Base-by-base conservation (phyloP, 2,329 filamentous ascomycete species). In the Talaromyces funiculosus region DNA sequence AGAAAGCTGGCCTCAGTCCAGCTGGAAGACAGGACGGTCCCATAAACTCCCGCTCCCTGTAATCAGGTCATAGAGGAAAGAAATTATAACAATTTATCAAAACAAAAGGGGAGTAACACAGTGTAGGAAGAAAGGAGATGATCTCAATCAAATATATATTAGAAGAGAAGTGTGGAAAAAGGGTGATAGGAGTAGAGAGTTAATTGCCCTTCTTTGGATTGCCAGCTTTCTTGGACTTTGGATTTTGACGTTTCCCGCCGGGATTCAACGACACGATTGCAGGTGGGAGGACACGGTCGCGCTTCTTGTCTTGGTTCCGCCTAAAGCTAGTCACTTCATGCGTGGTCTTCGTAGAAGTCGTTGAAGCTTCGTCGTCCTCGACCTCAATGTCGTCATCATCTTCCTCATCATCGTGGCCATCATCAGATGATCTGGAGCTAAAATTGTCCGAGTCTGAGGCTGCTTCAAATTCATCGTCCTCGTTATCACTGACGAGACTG, bases 401-500 rank as follows among this genome's bases (percentile, higher is more conserved):
- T 53, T 77, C 75, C 20, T 77, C 71, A 18, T 76, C 71, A 24
- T 84, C 84, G n/a, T 86, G 86, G 38, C 83, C 76, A 16, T 74
- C 74, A 38, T 77, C 76, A 3, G 77, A 80, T 4, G 78, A 78
- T 53, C 72, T 73, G 1, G 77, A 73, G 14, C 71, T 73, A 26
- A 85, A 85, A 4, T 85, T 87, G 45, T 80, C 79, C 0, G 84
- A 88, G 49, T 88, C 85, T 1, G 87, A 90, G 59, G 88, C 75
- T 14, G 70, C 86, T 66, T 89, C 88, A 68, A 89, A 90, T 70
- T 91, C 89, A 69, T 91, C 88, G 9, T 62, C 61, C 14, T 62
- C 61, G 20, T 60, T 49, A 73, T 92, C 89, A 74, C 88, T 90
- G 69, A 92, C 88, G 53, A 92, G 81, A 67, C 88, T 91, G 22